These are phyloP conservation scores for Laetiporus sulphureus DNA, from an alignment of 1,284 basidiomycete genomes.

Conservation along the genomic window DNA sequence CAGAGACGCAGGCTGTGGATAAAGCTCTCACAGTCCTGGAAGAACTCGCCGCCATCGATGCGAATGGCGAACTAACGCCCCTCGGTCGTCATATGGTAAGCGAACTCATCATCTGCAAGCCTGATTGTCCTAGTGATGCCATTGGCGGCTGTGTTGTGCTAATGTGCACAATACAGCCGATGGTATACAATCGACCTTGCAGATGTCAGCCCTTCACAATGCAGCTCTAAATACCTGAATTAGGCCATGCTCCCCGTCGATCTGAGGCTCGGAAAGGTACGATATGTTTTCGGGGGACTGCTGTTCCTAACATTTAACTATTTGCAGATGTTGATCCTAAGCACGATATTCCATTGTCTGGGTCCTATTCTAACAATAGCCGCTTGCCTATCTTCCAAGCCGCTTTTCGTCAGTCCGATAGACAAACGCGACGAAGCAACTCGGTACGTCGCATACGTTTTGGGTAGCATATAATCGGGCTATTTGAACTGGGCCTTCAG, in stretches of 20 bases:
- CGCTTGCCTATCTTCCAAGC: conserved; percentile 82
- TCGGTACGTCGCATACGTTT: conserved; percentile 35
- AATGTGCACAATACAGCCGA: too few species aligned
- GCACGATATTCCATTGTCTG: conserved; percentile 74
- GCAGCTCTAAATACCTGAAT: too few species aligned
- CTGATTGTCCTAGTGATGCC: too few species aligned
- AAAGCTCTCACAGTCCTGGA: conserved; percentile 71
- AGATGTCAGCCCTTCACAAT: too few species aligned
- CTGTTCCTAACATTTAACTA: background rate
- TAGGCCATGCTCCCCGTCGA: conserved; percentile 84
- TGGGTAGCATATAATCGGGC: background rate
- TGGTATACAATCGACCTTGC: too few species aligned
- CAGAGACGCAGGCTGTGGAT: conserved; percentile 72
- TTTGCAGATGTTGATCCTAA: conserved; percentile 80
- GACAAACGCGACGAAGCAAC: conserved; percentile 80
- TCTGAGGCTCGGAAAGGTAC: conserved; percentile 81
- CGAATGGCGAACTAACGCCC: conserved; percentile 66
- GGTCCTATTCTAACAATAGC: conserved; percentile 75
- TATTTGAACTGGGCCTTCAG: conserved; percentile 31
- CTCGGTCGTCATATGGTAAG: conserved; percentile 77
- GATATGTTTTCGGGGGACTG: background rate
- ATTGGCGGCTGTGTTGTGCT: too few species aligned
- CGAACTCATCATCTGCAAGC: conserved; percentile 5
- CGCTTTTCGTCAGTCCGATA: conserved; percentile 76
- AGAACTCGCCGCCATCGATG: conserved; percentile 74